Evolutionary conservation across 2,329 filamentous ascomycete species (phyloP), one percentile per base, ranked within the genome.

Genomic region (Fusarium piperis): DNA sequence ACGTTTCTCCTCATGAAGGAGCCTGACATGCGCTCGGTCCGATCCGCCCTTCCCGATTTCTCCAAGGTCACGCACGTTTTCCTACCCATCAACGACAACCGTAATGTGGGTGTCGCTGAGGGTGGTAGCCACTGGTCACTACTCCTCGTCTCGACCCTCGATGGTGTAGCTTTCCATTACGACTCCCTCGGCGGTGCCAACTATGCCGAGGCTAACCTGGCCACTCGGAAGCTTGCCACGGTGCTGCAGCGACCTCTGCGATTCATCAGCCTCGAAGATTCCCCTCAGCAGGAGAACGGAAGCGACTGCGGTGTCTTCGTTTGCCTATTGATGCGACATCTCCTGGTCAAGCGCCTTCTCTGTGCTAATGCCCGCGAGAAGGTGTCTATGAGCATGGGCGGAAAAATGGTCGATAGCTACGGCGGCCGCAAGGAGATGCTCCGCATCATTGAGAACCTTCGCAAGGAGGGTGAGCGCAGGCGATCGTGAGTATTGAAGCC

Each of bases 261-360:
- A 20, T 98, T 97, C 79, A 89, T 95, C 77, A 91, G 95, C 79
- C 87, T 99, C 61, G 86, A 92, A 0, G 95, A 98, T 78, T 92
- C 90, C 11, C 96, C 96, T 0, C 93, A 97, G 77, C 96, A 99
- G 81, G 92, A 95, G 74, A 98, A 98, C 74, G 91, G 93, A 28
- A 95, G 90, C 78, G 96, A 99, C 81, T 99, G 96, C 76, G 96
- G 96, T 18, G 94, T 99, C 1, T 98, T 95, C 80, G 96, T 99
- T 4, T 98, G 96, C 81, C 89, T 98, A 72, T 88, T 95, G 69
- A 99, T 99, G 95, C 91, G 94, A 55, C 93, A 98, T 82, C 84
- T 99, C n/a, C 87, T 99, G 18, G 86, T 98, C 57, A 95, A 94
- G 82, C 87, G 93, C 64, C 85, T 99, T 26, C 84, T 99, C 64